phyloP scores from a whole-genome alignment of 495 filamentous ascomycete species.

The Aspergillus bertholletiae region DNA sequence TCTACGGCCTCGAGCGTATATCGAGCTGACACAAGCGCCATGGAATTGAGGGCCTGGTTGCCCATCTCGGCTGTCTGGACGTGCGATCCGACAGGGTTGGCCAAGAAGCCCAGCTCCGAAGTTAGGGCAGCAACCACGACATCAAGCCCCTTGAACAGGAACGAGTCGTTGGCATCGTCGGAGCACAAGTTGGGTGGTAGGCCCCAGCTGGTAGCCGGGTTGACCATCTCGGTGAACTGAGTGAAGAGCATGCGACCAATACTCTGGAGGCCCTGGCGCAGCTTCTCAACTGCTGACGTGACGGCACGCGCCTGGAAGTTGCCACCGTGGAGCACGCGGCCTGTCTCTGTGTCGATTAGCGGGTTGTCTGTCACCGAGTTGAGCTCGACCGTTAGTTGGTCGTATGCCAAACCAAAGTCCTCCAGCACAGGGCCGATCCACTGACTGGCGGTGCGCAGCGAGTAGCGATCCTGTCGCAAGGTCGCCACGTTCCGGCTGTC shows the following conservation, averaged over 20 bases:
- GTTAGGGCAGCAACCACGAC: conserved; percentile 62
- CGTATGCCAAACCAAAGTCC: conserved; percentile 53
- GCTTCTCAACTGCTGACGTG: conserved; percentile 67
- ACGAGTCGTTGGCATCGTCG: conserved; percentile 55
- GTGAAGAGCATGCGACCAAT: conserved; percentile 57
- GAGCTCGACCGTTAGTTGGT: conserved; percentile 54
- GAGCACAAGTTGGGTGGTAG: conserved; percentile 57
- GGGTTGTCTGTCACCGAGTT: conserved; percentile 67
- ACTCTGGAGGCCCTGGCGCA: conserved; percentile 49
- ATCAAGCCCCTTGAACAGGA: conserved; percentile 60
- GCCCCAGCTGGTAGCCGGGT: conserved; percentile 52
- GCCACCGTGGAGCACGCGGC: conserved; percentile 48
- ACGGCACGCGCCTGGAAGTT: conserved; percentile 63
- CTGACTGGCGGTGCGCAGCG: conserved; percentile 56
- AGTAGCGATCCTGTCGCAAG: conserved; percentile 65
- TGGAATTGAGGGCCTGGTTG: conserved; percentile 58
- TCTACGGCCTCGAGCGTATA: conserved; percentile 56
- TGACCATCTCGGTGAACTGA: conserved; percentile 57
- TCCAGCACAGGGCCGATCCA: conserved; percentile 65
- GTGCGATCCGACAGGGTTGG: conserved; percentile 51
- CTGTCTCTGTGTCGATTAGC: conserved; percentile 41
- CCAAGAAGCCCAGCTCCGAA: conserved; percentile 53
- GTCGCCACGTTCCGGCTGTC: conserved; percentile 58
- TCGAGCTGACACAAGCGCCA: conserved; percentile 55
- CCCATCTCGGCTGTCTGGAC: conserved; percentile 56